phyloP scores from a whole-genome alignment of 139 green algal species.

The Yamagishiella unicocca region DNA sequence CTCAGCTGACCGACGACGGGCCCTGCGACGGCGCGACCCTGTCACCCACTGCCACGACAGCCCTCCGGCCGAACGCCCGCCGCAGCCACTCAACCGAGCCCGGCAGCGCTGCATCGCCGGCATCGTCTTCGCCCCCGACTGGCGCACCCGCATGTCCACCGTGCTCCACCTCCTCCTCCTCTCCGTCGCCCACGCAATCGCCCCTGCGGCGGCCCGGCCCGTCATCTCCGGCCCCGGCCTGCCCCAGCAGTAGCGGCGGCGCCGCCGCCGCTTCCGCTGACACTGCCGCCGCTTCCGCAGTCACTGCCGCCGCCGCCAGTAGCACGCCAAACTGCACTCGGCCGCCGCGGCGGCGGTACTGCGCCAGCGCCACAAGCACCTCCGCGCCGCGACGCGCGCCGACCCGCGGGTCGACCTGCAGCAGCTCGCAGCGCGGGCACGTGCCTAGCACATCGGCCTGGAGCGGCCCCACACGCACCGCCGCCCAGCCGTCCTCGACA shows the following conservation, averaged over 20 bases:
- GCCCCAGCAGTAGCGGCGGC: background rate
- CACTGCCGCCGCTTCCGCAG: background rate
- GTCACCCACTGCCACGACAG: slow-evolving; percentile 10
- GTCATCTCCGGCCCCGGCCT: background rate
- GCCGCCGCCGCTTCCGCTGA: background rate
- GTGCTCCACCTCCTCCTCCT: background rate
- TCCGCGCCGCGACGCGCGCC: slow-evolving; percentile 45
- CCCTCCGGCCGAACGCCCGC: background rate
- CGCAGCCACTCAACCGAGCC: background rate
- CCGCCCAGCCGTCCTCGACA: slow-evolving; percentile 73
- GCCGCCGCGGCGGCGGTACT: slow-evolving; percentile 60
- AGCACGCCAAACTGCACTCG: slow-evolving; percentile 63
- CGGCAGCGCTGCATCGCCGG: background rate
- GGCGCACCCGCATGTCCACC: background rate
- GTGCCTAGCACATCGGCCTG: slow-evolving; percentile 50
- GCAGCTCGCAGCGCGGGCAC: slow-evolving; percentile 65
- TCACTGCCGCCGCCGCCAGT: slow-evolving; percentile 21
- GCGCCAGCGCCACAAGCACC: slow-evolving; percentile 57
- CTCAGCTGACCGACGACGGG: too few species aligned
- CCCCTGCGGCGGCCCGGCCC: too few species aligned
- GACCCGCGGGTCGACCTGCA: slow-evolving; percentile 58
- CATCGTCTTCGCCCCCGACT: background rate
- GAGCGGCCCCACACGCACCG: slow-evolving; percentile 44
- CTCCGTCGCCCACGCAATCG: background rate
- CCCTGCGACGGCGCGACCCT: background rate